phyloP scores from a whole-genome alignment of 345 rosid species.

The thale cress (Arabidopsis thaliana) region DNA sequence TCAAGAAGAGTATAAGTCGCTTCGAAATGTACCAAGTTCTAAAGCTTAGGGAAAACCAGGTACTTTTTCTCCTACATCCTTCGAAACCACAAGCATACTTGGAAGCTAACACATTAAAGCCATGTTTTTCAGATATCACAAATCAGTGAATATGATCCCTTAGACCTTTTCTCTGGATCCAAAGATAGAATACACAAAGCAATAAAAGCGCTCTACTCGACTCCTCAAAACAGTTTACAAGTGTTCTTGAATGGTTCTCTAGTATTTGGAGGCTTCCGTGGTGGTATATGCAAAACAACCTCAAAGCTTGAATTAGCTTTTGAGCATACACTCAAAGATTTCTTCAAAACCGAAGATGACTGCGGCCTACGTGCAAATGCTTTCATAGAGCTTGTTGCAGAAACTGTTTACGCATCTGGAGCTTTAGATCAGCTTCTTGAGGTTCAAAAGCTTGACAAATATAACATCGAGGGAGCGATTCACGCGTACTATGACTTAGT shows the following conservation, averaged over 20 bases:
- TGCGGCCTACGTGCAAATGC: slow-evolving; percentile 52
- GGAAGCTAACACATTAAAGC: neutral
- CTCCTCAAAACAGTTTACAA: slow-evolving; percentile 89
- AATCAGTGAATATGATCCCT: slow-evolving; percentile 74
- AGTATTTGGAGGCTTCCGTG: slow-evolving; percentile 75
- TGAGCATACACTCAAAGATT: slow-evolving; percentile 61
- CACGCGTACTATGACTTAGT: slow-evolving; percentile 79
- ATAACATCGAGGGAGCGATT: slow-evolving; percentile 86
- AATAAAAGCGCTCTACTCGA: slow-evolving; percentile 62
- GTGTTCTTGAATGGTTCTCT: slow-evolving; percentile 88
- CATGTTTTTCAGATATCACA: slow-evolving; percentile 58
- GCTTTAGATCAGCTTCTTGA: slow-evolving; percentile 74
- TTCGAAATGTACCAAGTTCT: slow-evolving; percentile 83
- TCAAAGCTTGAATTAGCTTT: slow-evolving; percentile 52
- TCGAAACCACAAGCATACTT: neutral
- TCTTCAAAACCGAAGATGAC: slow-evolving; percentile 59
- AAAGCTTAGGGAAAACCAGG: slow-evolving; percentile 70
- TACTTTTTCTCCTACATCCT: slow-evolving; percentile 27
- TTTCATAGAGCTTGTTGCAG: slow-evolving; percentile 77
- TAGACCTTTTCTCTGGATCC: slow-evolving; percentile 89
- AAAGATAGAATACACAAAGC: slow-evolving; percentile 75
- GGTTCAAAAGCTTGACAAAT: slow-evolving; percentile 73
- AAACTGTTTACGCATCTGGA: slow-evolving; percentile 59
- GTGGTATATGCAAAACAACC: slow-evolving; percentile 57
- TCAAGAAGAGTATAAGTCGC: slow-evolving; percentile 63